Percentiles rank a stretch among this genome's conserved stretches.
Evolutionary conservation across 331 rosid species (phyloP).

Genomic region (Pyrus hybrid): DNA sequence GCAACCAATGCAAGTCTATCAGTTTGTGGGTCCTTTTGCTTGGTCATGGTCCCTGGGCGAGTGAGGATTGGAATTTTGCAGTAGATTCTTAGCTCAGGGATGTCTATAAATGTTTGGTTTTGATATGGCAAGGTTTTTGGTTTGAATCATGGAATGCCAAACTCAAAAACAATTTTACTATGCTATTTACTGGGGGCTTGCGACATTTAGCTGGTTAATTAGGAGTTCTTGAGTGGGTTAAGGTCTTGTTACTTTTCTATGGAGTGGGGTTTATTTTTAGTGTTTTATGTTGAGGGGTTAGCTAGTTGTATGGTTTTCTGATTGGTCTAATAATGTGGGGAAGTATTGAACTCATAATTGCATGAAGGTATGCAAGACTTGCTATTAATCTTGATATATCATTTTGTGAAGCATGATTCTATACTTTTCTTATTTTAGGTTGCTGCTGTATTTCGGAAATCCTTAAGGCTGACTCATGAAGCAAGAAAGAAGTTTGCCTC

Average conservation of each 20-base stretch:
- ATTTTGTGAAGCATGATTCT: background rate
- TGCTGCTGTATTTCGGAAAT: conserved; percentile 92
- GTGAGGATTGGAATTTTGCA: background rate
- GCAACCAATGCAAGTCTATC: background rate
- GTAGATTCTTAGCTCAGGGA: background rate
- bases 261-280: background rate
- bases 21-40: background rate
- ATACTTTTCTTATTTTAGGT: conserved; percentile 37
- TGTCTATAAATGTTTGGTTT: background rate
- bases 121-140: background rate
- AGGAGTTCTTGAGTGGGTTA: background rate
- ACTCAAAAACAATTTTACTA: background rate
- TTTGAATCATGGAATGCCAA: background rate
- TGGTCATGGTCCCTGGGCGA: background rate
- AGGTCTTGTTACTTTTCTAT: background rate
- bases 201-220: background rate
- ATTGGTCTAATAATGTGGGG: background rate
- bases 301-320: background rate
- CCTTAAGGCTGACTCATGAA: conserved; percentile 94
- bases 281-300: background rate
- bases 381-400: background rate
- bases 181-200: background rate
- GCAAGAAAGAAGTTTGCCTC: conserved; percentile 85
- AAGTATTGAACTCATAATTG: background rate
- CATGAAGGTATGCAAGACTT: background rate